phyloP scores from a whole-genome alignment of 2,329 filamentous ascomycete genomes.

The Helminthosporium solani region DNA sequence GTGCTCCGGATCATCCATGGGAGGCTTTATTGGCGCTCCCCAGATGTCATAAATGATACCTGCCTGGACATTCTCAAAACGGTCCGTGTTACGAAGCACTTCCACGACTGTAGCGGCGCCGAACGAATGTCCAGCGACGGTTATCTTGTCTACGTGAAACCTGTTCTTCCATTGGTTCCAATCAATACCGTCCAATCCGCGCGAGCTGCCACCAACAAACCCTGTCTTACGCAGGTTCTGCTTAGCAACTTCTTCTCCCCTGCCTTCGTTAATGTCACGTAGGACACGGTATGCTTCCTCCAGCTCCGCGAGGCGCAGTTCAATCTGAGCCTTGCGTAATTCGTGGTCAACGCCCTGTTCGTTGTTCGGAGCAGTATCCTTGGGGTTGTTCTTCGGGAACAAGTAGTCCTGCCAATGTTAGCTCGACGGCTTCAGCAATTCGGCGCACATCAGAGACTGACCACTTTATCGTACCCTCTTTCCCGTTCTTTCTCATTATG shows the following conservation, averaged over 20 bases:
- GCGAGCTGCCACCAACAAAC: constrained; percentile 60
- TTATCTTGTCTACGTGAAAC: constrained; percentile 59
- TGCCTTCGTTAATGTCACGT: constrained; percentile 55
- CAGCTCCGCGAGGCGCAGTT: constrained; percentile 64
- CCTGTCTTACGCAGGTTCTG: constrained; percentile 59
- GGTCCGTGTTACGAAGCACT: constrained; percentile 55
- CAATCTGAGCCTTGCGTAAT: constrained; percentile 61
- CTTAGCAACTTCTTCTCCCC: constrained; percentile 53
- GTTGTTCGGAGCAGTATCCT: constrained; percentile 55
- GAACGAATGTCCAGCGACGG: constrained; percentile 66
- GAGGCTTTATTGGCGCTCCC: constrained; percentile 52
- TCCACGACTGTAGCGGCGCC: constrained; percentile 65
- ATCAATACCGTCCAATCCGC: constrained; percentile 57
- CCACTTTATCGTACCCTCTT: constrained; percentile 52
- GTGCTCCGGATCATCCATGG: constrained; percentile 46
- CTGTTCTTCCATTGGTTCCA: constrained; percentile 60
- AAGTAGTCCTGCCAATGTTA: constrained; percentile 54
- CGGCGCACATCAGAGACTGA: constrained; percentile 10
- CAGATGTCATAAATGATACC: constrained; percentile 68
- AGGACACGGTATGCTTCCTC: constrained; percentile 63
- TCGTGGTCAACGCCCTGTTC: constrained; percentile 61
- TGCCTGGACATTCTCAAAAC: constrained; percentile 60
- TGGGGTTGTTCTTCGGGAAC: constrained; percentile 57
- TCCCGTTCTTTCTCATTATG: constrained; percentile 42
- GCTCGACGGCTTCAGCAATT: background rate